These are phyloP conservation scores for Annona squamosa DNA, from an alignment of 164 flowering plant genomes.

Conservation along the genomic window DNA sequence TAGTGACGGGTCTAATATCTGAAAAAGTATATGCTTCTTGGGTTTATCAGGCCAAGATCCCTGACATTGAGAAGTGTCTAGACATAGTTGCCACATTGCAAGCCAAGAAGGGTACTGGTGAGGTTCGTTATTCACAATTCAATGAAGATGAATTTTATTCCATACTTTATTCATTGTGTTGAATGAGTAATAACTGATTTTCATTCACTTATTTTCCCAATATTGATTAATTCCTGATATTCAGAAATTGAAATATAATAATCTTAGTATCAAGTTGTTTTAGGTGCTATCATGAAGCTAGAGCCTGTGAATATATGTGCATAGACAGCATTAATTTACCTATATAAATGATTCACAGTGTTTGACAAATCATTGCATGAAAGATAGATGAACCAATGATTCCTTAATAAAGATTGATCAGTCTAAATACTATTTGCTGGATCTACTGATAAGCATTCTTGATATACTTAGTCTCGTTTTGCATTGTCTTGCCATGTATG, in stretches of 20 bases:
- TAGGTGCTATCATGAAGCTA: background rate
- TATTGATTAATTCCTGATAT: background rate
- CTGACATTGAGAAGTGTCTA: slow-evolving; percentile 92
- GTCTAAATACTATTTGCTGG: too few relatives aligned
- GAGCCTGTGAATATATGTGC: background rate
- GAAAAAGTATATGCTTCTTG: slow-evolving; percentile 6
- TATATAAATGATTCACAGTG: too few relatives aligned
- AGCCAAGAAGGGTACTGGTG: slow-evolving; percentile 84
- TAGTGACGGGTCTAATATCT: background rate
- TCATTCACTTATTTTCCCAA: too few relatives aligned
- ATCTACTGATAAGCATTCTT: too few relatives aligned
- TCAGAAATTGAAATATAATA: background rate
- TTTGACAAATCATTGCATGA: too few relatives aligned
- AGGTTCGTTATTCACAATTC: slow-evolving; percentile 56
- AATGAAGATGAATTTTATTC: background rate
- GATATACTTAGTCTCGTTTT: too few relatives aligned
- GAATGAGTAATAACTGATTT: too few relatives aligned
- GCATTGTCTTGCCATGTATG: too few relatives aligned
- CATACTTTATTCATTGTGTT: background rate
- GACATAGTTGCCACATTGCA: slow-evolving; percentile 77
- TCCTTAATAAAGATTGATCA: too few relatives aligned
- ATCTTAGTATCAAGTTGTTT: background rate
- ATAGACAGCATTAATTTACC: too few relatives aligned
- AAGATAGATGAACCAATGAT: too few relatives aligned
- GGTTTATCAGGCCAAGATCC: slow-evolving; percentile 77